These are phyloP conservation scores for Ramularia collo-cygni DNA, from an alignment of 2,329 filamentous ascomycete species.

Conservation along the genomic window DNA sequence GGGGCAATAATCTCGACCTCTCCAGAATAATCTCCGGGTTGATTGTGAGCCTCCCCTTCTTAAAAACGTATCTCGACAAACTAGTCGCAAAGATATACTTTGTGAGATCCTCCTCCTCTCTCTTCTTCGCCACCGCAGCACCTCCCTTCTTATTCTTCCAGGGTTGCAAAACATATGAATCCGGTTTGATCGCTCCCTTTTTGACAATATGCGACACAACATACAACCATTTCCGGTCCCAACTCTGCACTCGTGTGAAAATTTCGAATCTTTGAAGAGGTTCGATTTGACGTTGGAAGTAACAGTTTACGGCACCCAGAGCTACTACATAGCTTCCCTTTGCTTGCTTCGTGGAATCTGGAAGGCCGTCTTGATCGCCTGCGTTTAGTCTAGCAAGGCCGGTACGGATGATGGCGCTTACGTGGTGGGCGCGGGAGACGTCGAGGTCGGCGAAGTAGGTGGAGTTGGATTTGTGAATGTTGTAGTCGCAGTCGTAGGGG, in stretches of 20 bases:
- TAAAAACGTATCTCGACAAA: constrained; percentile 45
- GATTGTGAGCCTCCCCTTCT: constrained; percentile 64
- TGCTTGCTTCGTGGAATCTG: constrained; percentile 21
- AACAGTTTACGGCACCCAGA: constrained; percentile 41
- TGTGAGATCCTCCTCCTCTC: constrained; percentile 31
- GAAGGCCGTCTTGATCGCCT: constrained; percentile 30
- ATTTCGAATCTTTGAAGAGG: constrained; percentile 42
- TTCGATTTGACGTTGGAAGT: constrained; percentile 42
- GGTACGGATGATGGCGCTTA: constrained; percentile 49
- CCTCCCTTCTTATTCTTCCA: constrained; percentile 32
- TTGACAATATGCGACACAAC: constrained; percentile 42
- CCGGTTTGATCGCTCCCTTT: constrained; percentile 37
- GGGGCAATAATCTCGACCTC: constrained; percentile 66
- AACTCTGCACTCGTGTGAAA: constrained; percentile 41
- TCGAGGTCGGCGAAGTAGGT: constrained; percentile 88
- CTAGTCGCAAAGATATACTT: constrained; percentile 44
- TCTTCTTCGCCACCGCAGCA: constrained; percentile 15
- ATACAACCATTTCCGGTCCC: constrained; percentile 48
- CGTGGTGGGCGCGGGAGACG: constrained; percentile 71
- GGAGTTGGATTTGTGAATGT: constrained; percentile 73
- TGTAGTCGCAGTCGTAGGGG: constrained; percentile 76
- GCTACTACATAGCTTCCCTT: constrained; percentile 35
- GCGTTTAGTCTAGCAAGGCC: constrained; percentile 34
- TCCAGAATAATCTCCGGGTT: constrained; percentile 70
- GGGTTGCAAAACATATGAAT: constrained; percentile 39